A percentile compares a stretch with the other conserved stretches of the same genome.
These are phyloP conservation scores for Camillea tinctor DNA, from an alignment of 2,329 filamentous ascomycete genomes.

Conservation along the genomic window DNA sequence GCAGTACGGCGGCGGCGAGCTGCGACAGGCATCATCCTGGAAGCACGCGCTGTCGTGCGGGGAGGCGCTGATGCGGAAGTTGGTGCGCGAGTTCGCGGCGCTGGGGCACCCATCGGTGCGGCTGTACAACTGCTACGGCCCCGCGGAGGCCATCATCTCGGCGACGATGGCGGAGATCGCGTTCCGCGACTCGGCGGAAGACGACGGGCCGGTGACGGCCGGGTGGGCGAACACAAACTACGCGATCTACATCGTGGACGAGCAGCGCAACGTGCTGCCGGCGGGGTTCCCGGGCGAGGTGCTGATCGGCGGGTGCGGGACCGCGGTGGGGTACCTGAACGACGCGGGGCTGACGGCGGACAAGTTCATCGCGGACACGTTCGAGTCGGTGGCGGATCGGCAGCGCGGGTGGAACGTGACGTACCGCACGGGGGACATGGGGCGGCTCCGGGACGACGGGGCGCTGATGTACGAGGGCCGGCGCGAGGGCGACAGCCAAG, in stretches of 20 bases:
- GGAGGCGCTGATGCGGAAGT: too few species aligned
- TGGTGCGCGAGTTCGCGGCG: too few species aligned
- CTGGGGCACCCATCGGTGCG: background rate
- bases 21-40: background rate
- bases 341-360: background rate
- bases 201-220: slow-evolving; percentile 11
- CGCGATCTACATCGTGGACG: slow-evolving; percentile 2
- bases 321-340: slow-evolving; percentile 3
- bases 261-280: background rate
- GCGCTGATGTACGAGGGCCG: slow-evolving; percentile 16
- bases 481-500: slow-evolving; percentile 38
- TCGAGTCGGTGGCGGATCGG: background rate
- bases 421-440: slow-evolving; percentile 7
- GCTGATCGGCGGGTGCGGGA: slow-evolving; percentile 3
- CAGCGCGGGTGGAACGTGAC: slow-evolving; percentile 11
- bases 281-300: slow-evolving; percentile 4
- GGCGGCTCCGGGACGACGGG: background rate
- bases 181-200: background rate
- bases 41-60: background rate
- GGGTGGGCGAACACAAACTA: background rate
- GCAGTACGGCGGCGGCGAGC: background rate
- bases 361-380: background rate
- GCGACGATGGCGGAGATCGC: background rate
- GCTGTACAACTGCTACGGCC: slow-evolving; percentile 29
- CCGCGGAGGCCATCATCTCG: slow-evolving; percentile 23